These are phyloP conservation scores for Ophiostoma australiae DNA, from an alignment of 2,329 filamentous ascomycete genomes.

Conservation along the genomic window DNA sequence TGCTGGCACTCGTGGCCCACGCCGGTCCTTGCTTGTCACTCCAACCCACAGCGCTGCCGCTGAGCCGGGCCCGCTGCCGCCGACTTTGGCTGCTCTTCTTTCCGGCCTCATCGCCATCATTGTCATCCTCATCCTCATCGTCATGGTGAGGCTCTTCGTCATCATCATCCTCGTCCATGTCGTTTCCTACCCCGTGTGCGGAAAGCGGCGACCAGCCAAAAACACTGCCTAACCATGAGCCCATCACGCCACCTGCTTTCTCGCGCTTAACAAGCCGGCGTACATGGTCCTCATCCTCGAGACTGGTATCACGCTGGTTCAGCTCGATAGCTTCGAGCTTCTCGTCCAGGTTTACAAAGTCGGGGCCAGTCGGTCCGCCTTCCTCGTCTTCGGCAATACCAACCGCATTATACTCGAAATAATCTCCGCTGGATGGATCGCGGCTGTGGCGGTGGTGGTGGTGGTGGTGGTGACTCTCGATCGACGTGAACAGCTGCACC, in stretches of 20 bases:
- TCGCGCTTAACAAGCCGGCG: constrained; percentile 52
- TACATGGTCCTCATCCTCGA: constrained; percentile 56
- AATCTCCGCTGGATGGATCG: constrained; percentile 5
- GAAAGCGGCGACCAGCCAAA: constrained; percentile 59
- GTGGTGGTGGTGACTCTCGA: constrained; percentile 34
- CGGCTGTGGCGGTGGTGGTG: constrained; percentile 14
- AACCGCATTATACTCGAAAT: constrained; percentile 19
- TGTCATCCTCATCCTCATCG: constrained; percentile 38
- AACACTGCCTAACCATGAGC: constrained; percentile 56
- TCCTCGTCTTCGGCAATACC: constrained; percentile 35
- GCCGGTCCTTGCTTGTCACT: constrained; percentile 14
- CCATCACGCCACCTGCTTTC: constrained; percentile 46
- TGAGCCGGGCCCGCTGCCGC: constrained; percentile 24
- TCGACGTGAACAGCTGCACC: constrained; percentile 43
- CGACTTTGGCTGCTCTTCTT: constrained; percentile 23
- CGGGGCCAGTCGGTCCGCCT: constrained; percentile 47
- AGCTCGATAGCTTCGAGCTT: constrained; percentile 50
- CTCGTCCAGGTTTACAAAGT: constrained; percentile 60
- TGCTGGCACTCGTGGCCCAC: constrained; percentile 12
- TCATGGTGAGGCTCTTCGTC: constrained; percentile 39
- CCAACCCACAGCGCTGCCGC: constrained; percentile 20
- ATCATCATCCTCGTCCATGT: constrained; percentile 36
- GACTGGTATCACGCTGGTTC: constrained; percentile 41
- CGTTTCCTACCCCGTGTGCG: constrained; percentile 56
- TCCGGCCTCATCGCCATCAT: constrained; percentile 35